Evolutionary conservation across 805 yeast species (phyloP).

Genomic region (Ogataea methylovora): DNA sequence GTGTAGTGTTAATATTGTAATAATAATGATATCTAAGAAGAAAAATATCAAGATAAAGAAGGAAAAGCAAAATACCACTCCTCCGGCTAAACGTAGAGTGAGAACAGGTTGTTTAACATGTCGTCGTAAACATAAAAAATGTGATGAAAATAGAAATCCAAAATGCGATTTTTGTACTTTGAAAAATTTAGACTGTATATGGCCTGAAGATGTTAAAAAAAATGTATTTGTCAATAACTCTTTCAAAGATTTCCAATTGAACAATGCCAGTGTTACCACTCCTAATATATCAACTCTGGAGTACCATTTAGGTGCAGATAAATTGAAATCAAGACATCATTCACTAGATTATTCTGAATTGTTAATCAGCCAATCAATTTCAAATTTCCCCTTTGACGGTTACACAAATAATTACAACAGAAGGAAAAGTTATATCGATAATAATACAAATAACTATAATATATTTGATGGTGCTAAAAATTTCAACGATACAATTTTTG

Average conservation of each 20-base stretch:
- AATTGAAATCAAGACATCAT: conserved; percentile 6
- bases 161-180: conserved; percentile 38
- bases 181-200: conserved; percentile 29
- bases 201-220: conserved; percentile 27
- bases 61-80: conserved; percentile 12
- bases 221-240: conserved; percentile 21
- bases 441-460: conserved; percentile 12
- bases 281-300: conserved; percentile 6
- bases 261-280: not conserved
- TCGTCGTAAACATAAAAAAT: conserved; percentile 44
- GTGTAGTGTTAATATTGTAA: too few relatives aligned
- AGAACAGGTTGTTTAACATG: conserved; percentile 45
- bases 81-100: conserved; percentile 28
- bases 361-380: not conserved
- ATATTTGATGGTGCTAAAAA: not conserved
- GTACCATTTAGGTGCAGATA: conserved; percentile 10
- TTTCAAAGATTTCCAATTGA: conserved; percentile 15
- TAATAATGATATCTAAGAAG: too few relatives aligned
- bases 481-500: conserved; percentile 8
- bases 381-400: not conserved
- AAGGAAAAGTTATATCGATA: conserved; percentile 10
- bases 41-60: conserved; percentile 7
- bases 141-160: conserved; percentile 47
- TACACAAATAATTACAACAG: conserved; percentile 4
- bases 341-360: conserved; percentile 13